Conservation (phyloP, 176 grass and related monocot genomes). For the Avena insularis region DNA sequence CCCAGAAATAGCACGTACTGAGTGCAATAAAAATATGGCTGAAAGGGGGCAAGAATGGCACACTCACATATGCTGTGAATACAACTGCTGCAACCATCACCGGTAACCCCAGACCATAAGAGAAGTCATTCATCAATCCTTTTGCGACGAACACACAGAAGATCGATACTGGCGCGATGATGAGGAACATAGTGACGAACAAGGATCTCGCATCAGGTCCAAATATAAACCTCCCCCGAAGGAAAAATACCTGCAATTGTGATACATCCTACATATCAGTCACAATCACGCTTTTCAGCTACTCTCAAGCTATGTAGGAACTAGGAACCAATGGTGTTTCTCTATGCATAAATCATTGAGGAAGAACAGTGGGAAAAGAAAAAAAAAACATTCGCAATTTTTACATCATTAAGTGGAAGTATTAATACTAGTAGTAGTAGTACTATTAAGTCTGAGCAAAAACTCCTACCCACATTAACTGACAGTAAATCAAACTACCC, state of each 20-base stretch:
- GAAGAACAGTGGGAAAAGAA: neutral
- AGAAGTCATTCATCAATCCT: slow-evolving; percentile 81
- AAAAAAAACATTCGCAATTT: neutral
- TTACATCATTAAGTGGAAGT: neutral
- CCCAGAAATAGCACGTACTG: slow-evolving; percentile 6
- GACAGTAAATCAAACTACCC: neutral
- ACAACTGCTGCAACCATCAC: slow-evolving; percentile 73
- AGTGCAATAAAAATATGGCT: neutral
- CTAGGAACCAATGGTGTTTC: neutral
- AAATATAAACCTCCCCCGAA: slow-evolving; percentile 94
- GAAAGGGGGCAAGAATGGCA: slow-evolving; percentile 1
- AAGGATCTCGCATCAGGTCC: slow-evolving; percentile 92
- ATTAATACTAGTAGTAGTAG: slow-evolving; percentile 30
- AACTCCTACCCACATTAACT: slow-evolving; percentile 21
- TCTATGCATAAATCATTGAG: neutral
- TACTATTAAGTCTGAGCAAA: neutral
- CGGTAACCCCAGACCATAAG: slow-evolving; percentile 75
- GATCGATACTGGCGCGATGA: slow-evolving; percentile 69
- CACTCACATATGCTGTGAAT: slow-evolving; percentile 94
- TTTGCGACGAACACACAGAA: slow-evolving; percentile 87
- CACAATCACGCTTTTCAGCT: neutral
- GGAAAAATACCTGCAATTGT: slow-evolving; percentile 73
- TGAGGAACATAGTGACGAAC: slow-evolving; percentile 92
- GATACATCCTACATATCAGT: neutral
- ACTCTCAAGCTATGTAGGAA: slow-evolving; percentile 24